Evolutionary conservation across 1,139 yeast genomes (phyloP).

Genomic region (Kodamaea suecica): DNA sequence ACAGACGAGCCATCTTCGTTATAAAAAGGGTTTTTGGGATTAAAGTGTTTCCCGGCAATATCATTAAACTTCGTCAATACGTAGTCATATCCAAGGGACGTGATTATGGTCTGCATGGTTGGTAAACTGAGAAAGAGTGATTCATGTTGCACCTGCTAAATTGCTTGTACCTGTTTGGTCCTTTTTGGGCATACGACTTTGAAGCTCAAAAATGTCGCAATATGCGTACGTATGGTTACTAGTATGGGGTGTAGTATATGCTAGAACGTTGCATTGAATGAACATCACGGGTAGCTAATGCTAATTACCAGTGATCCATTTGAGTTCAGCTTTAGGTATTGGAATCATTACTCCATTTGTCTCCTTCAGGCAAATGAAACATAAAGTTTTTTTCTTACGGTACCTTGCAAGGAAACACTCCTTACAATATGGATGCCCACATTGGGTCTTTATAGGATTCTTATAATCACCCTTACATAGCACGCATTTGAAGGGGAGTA

Average conservation of each 20-base stretch:
- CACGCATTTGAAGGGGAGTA: constrained; percentile 61
- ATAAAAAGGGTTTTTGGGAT: constrained; percentile 63
- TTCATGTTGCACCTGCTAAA: neutral
- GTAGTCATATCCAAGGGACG: constrained; percentile 26
- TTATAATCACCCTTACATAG: constrained; percentile 58
- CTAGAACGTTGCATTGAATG: too few species aligned
- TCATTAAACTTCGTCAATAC: constrained; percentile 57
- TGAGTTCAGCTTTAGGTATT: constrained; percentile 13
- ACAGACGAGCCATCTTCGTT: constrained; percentile 57
- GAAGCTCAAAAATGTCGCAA: too few species aligned
- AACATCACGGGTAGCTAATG: too few species aligned
- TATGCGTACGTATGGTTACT: too few species aligned
- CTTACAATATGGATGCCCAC: constrained; percentile 69
- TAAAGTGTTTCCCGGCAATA: constrained; percentile 56
- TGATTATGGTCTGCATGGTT: neutral
- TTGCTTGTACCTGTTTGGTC: neutral
- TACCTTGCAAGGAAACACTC: constrained; percentile 54
- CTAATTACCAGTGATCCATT: neutral
- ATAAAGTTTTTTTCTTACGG: constrained; percentile 39
- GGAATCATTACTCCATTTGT: constrained; percentile 53
- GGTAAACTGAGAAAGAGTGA: neutral
- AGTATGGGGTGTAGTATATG: too few species aligned
- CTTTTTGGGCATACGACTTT: too few species aligned
- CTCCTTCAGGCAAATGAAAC: constrained; percentile 57
- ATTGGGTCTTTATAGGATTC: constrained; percentile 58